Evolutionary conservation across 2,329 filamentous ascomycete species (phyloP), one percentile per base, ranked within the genome.

Genomic region (Teratosphaeria zuluensis): DNA sequence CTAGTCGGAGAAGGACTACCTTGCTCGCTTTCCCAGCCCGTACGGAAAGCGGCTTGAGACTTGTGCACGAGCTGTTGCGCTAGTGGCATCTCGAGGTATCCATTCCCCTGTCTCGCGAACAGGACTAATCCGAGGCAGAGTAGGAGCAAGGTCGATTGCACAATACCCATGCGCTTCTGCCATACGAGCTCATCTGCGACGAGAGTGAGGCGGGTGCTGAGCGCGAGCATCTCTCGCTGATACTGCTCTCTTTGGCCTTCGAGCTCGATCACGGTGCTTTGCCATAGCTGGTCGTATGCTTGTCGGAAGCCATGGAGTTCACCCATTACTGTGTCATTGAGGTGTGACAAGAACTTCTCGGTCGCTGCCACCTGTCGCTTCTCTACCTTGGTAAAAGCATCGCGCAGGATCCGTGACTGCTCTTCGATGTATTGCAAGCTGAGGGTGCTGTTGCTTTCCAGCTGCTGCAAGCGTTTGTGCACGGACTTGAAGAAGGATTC

Each of bases 401-500:
- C 90, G 53, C 92, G 87, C 46, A 97, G 79, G 62, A 95, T 90
- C 54, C 86, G 87, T 3, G 92, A 96, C 72, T 97, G 94, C 60
- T 96, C 91, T 75, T 97, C 92, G 60, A 99, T 95, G 69, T 99
- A 99, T 68, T 96, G 89, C 8, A 97, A 78, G 0, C 92, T 96
- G 11, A 97, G 80, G 0, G 92, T 95, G 11, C 92, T 90, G 71
- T 97, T 99, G 16, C 89, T 84, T 73, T 99, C 94, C 7, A 97
- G 84, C 66, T 92, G 86, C 64, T 92, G 89, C 4, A 99, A 81
- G 1, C 94, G 89, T 73, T 97, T 97, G 63, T 92, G 90, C 8
- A 97, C 87, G 3, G 91, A 90, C 72, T 97, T 97, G 81, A 96
- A 99, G 74, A 99, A 97, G 1, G 89, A 94, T 71, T 99, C 94